These are phyloP conservation scores for Botrytis sinoallii DNA, from an alignment of 2,329 filamentous ascomycete species.

Conservation along the genomic window DNA sequence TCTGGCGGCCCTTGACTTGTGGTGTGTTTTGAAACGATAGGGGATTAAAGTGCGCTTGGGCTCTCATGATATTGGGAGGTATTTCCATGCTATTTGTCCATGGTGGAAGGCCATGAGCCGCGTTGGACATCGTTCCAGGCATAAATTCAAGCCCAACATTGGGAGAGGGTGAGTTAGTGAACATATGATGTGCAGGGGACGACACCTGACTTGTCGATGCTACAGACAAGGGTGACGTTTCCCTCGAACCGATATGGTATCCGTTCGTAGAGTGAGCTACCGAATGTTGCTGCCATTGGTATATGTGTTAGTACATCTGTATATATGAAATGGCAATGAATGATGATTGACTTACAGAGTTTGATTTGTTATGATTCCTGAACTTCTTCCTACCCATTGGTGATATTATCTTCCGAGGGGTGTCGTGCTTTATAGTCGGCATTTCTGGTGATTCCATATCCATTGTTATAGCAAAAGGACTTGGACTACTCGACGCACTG, in stretches of 20 bases:
- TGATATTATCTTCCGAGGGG: constrained; percentile 31
- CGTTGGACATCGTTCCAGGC: constrained; percentile 34
- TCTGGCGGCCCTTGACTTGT: constrained; percentile 28
- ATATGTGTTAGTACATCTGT: constrained; percentile 28
- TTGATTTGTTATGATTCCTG: constrained; percentile 42
- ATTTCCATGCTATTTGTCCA: constrained; percentile 40
- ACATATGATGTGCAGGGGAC: constrained; percentile 44
- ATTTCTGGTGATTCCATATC: constrained; percentile 45
- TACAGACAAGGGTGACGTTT: constrained; percentile 53
- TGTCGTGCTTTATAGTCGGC: constrained; percentile 42
- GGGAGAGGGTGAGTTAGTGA: constrained; percentile 49
- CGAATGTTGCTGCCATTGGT: constrained; percentile 48
- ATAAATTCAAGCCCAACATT: constrained; percentile 43
- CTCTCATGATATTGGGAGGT: constrained; percentile 24
- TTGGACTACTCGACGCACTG: constrained; percentile 57
- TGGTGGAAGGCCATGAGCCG: constrained; percentile 26
- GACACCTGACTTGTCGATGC: constrained; percentile 52
- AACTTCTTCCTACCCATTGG: constrained; percentile 30
- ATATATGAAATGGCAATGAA: neutral
- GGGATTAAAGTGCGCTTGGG: constrained; percentile 20
- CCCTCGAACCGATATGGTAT: constrained; percentile 48
- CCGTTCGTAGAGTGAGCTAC: constrained; percentile 51
- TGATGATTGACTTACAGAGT: constrained; percentile 41
- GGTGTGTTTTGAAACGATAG: constrained; percentile 27
- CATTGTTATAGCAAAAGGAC: constrained; percentile 35